A percentile compares a stretch with the other conserved stretches of the same genome.
These are phyloP conservation scores for Macadamia integrifolia DNA, from an alignment of 164 flowering plant genomes.

Conservation along the genomic window DNA sequence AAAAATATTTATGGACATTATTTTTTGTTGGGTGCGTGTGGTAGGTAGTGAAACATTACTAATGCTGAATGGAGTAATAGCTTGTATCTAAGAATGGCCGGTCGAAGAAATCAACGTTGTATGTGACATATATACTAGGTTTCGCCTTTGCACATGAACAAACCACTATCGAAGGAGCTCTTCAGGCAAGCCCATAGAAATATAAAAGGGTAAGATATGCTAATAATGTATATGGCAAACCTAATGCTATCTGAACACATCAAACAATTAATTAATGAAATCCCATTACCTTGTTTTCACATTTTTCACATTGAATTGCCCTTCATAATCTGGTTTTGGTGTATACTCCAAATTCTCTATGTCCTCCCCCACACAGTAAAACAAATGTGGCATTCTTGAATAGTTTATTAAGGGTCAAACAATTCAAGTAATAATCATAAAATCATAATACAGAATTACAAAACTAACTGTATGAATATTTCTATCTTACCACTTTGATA, in stretches of 20 bases:
- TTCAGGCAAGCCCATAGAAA: constrained; percentile 35
- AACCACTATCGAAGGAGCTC: constrained; percentile 86
- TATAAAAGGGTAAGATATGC: constrained; percentile 4
- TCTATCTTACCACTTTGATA: too few species aligned
- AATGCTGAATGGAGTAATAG: too few species aligned
- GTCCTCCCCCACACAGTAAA: constrained; percentile 93
- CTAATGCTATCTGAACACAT: neutral
- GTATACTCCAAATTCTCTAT: constrained; percentile 96
- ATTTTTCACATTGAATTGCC: constrained; percentile 78
- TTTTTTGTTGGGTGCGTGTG: constrained; percentile 32
- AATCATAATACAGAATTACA: neutral
- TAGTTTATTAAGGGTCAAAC: too few species aligned
- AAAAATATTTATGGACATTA: constrained; percentile 49
- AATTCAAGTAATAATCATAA: too few species aligned
- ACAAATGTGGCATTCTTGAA: neutral
- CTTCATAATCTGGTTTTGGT: constrained; percentile 94
- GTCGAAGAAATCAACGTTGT: constrained; percentile 95
- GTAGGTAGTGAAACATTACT: too few species aligned
- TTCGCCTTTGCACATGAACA: constrained; percentile 90
- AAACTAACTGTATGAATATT: neutral
- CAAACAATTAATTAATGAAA: constrained; percentile 9
- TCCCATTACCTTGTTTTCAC: constrained; percentile 77
- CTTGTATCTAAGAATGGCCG: constrained; percentile 84
- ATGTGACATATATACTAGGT: constrained; percentile 96
- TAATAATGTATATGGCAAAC: neutral